These are phyloP conservation scores for Pseudopyrenochaeta lycopersici DNA, from an alignment of 2,329 filamentous ascomycete species.

Conservation along the genomic window DNA sequence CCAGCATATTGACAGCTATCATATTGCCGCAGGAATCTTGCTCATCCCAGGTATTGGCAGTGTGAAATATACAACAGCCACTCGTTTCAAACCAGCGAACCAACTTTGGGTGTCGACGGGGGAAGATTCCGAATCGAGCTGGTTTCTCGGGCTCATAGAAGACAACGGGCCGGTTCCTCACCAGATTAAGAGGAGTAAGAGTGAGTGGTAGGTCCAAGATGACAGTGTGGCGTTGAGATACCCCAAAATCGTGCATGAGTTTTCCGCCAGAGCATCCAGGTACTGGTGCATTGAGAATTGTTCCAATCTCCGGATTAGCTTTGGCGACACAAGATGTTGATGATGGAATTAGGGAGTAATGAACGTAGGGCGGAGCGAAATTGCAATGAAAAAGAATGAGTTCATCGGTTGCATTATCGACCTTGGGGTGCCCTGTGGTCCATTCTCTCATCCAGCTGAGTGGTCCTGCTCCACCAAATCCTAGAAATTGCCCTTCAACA, in stretches of 20 bases:
- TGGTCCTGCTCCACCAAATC: constrained; percentile 65
- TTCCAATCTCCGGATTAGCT: neutral
- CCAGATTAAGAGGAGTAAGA: constrained; percentile 69
- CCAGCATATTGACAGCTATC: constrained; percentile 68
- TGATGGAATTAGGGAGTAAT: constrained; percentile 68
- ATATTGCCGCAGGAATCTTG: constrained; percentile 41
- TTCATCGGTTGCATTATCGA: constrained; percentile 71
- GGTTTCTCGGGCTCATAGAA: constrained; percentile 65
- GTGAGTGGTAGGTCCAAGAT: constrained; percentile 75
- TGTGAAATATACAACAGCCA: constrained; percentile 75
- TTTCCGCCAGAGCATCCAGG: constrained; percentile 70
- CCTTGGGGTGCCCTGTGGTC: constrained; percentile 74
- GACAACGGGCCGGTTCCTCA: constrained; percentile 65
- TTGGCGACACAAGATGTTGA: constrained; percentile 17
- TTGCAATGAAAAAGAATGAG: constrained; percentile 73
- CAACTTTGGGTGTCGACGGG: constrained; percentile 64
- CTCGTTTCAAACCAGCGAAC: constrained; percentile 74
- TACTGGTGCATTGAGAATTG: constrained; percentile 63
- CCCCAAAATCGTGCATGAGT: constrained; percentile 82
- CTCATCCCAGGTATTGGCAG: constrained; percentile 75
- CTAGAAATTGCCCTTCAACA: constrained; percentile 13
- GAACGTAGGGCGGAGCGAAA: constrained; percentile 71
- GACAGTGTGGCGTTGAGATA: constrained; percentile 68
- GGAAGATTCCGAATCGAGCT: constrained; percentile 74
- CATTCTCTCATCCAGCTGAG: constrained; percentile 73